Evolutionary conservation across 768 basidiomycete species (phyloP).

Genomic region (Dendrothele bispora): DNA sequence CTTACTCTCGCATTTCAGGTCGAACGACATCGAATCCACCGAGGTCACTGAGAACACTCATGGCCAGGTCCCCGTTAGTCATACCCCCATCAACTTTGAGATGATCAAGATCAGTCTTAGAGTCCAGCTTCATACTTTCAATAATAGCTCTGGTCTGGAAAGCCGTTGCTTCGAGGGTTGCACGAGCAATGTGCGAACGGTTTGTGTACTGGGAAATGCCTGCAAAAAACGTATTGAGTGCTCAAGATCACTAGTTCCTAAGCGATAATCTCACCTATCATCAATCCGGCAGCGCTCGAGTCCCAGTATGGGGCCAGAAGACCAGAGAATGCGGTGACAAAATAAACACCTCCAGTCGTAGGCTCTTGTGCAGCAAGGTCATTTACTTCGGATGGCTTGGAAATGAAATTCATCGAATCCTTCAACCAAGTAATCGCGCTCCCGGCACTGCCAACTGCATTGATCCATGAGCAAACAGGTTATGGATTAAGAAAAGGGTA

Average conservation of each 20-base stretch:
- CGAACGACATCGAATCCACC: slow-evolving; percentile 90
- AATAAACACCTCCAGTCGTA: slow-evolving; percentile 88
- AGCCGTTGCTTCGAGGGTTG: slow-evolving; percentile 93
- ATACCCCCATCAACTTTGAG: slow-evolving; percentile 97
- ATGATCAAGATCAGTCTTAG: slow-evolving; percentile 70
- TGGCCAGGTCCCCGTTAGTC: slow-evolving; percentile 90
- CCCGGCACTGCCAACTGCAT: slow-evolving; percentile 86
- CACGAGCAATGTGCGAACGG: slow-evolving; percentile 90
- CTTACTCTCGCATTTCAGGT: slow-evolving; percentile 96
- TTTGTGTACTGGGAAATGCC: slow-evolving; percentile 87
- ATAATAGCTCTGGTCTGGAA: slow-evolving; percentile 95
- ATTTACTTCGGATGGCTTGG: slow-evolving; percentile 81
- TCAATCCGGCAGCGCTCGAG: slow-evolving; percentile 81
- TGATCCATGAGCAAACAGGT: neutral
- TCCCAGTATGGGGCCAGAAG: slow-evolving; percentile 99
- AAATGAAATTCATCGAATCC: slow-evolving; percentile 85
- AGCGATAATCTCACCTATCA: slow-evolving; percentile 60
- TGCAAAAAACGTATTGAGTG: slow-evolving; percentile 17
- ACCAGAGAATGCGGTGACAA: slow-evolving; percentile 95
- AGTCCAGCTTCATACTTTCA: slow-evolving; percentile 93
- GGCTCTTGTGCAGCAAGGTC: slow-evolving; percentile 73
- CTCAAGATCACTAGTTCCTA: neutral
- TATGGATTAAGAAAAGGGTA: neutral
- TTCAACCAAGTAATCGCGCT: slow-evolving; percentile 96
- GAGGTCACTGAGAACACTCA: slow-evolving; percentile 84